phyloP scores from a whole-genome alignment of 371 early-diverging fungal genomes.

The Mortierella sp. region DNA sequence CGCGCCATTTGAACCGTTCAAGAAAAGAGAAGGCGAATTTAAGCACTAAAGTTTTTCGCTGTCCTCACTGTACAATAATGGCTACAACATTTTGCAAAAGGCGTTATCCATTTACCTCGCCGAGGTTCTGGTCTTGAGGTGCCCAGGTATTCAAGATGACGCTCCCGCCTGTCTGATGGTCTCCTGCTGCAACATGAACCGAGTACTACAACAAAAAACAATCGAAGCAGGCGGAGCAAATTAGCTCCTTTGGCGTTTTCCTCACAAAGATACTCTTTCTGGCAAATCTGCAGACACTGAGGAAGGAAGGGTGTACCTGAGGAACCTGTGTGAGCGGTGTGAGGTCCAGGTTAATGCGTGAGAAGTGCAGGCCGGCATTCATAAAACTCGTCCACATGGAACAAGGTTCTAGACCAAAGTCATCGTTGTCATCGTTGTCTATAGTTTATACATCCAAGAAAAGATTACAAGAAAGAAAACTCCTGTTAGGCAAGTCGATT shows the following conservation, averaged over 20 bases:
- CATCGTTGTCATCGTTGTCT: conserved; percentile 35
- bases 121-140: conserved; percentile 29
- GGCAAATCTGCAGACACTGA: not conserved
- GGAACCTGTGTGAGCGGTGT: conserved; percentile 30
- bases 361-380: conserved; percentile 45
- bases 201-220: conserved; percentile 26
- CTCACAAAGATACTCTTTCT: not conserved
- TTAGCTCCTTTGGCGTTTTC: not conserved
- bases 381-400: conserved; percentile 46
- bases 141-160: conserved; percentile 40
- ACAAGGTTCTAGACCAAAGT: conserved; percentile 36
- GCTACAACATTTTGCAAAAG: too few relatives aligned
- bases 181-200: conserved; percentile 40
- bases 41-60: not conserved
- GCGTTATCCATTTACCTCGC: conserved; percentile 14
- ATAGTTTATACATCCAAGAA: not conserved
- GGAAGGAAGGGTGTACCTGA: conserved; percentile 18
- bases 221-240: not conserved
- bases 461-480: not conserved
- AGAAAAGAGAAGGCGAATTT: not conserved
- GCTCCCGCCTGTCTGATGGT: conserved; percentile 12
- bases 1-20: not conserved
- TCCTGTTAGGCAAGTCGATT: not conserved
- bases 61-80: too few relatives aligned
- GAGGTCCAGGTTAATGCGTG: conserved; percentile 35